These are phyloP conservation scores for Phytopythium aichiense DNA, from an alignment of 352 stramenopile genomes.

Conservation along the genomic window DNA sequence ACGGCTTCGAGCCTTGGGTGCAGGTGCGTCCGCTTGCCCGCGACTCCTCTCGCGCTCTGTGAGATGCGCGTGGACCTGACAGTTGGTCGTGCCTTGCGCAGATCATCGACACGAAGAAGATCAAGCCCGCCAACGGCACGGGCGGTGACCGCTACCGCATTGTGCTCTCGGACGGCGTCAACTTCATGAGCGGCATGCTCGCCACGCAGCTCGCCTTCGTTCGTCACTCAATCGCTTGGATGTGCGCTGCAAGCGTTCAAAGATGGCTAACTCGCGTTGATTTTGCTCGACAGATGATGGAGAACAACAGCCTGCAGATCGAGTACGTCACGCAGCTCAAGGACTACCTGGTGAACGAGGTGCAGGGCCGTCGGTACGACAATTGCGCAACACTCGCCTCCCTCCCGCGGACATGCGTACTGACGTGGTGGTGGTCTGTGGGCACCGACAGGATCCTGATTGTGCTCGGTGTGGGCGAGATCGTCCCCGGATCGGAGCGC, in stretches of 20 bases:
- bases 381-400: neutral
- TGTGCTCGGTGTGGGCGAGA: slow-evolving; percentile 76
- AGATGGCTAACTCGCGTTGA: neutral
- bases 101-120: slow-evolving; percentile 88
- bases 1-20: slow-evolving; percentile 85
- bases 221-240: slow-evolving; percentile 8
- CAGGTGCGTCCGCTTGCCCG: slow-evolving; percentile 20
- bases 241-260: neutral
- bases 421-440: neutral
- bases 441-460: slow-evolving; percentile 61
- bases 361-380: slow-evolving; percentile 60
- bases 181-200: slow-evolving; percentile 86
- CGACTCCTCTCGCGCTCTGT: neutral
- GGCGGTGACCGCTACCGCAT: slow-evolving; percentile 79
- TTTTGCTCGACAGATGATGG: slow-evolving; percentile 53
- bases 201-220: slow-evolving; percentile 77
- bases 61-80: neutral
- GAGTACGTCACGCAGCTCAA: slow-evolving; percentile 86
- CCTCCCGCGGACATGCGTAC: neutral
- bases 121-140: slow-evolving; percentile 69
- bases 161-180: slow-evolving; percentile 74
- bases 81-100: neutral
- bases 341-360: slow-evolving; percentile 80
- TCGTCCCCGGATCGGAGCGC: slow-evolving; percentile 66
- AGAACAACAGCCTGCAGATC: slow-evolving; percentile 72